Base-by-base conservation (phyloP, 768 basidiomycete genomes). In the Kwoniella shandongensis region DNA sequence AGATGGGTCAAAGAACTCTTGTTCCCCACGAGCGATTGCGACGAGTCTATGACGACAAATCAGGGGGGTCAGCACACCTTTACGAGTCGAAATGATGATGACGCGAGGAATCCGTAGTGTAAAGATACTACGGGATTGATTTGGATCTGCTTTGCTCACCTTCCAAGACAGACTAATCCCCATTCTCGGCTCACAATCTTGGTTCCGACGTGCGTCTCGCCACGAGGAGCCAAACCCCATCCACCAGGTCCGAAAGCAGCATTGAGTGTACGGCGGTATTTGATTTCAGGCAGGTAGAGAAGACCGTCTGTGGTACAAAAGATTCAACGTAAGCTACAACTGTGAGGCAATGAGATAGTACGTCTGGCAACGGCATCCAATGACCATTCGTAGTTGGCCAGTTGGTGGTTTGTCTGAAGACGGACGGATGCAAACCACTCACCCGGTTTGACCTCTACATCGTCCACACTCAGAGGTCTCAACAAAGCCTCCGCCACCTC, bases 391-490 rank as follows among this genome's bases (percentile, higher is more conserved):
- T n/a, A n/a, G n/a, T n/a, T n/a, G n/a, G n/a, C n/a, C n/a, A n/a
- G n/a, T n/a, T n/a, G n/a, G n/a, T n/a, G n/a, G n/a, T n/a, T n/a
- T n/a, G n/a, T n/a, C 32, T 32, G 32, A 32, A 32, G 32, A 13
- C 32, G n/a, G n/a, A n/a, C n/a, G n/a, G n/a, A n/a, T n/a, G n/a
- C n/a, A n/a, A n/a, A n/a, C n/a, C n/a, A 78, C 85, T 48, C 44
- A 88, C 92, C 93, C 53, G 94, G 94, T 73, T 97, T 97, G 30
- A 94, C 86, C 78, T 98, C 93, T 32, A 98, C 82, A 76, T 97
- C 91, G 51, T 80, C 54, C 4, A 87, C 82, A 41, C 88, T 83
- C 3, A 97, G 64, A 13, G 90, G 87, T 5, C 87, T 83, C 67
- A 89, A 79, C 20, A 97, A 78, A 1, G 86, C 73, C 2, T 89